Evolutionary conservation across 2,329 filamentous ascomycete species (phyloP).

Genomic region (Talaromyces sp.): DNA sequence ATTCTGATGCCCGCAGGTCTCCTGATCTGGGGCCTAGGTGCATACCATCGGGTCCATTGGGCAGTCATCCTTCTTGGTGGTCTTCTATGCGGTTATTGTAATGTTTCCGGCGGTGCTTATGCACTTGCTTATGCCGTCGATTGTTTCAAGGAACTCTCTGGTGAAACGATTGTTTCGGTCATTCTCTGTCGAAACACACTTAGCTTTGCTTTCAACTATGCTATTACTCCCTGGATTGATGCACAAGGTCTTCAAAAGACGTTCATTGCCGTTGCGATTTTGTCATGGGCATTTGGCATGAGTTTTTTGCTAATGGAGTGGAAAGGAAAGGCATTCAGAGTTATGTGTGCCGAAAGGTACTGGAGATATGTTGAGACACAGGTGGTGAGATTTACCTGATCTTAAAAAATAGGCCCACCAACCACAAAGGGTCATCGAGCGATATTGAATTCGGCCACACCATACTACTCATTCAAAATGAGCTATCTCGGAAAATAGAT

Average conservation of each 20-base stretch:
- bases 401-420: not conserved
- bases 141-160: constrained; percentile 47
- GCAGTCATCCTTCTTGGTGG: constrained; percentile 50
- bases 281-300: constrained; percentile 37
- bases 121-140: constrained; percentile 49
- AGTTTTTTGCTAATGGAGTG: constrained; percentile 48
- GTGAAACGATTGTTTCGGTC: constrained; percentile 50
- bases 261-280: constrained; percentile 43
- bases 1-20: constrained; percentile 16
- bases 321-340: constrained; percentile 41
- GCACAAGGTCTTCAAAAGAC: constrained; percentile 44
- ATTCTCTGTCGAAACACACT: constrained; percentile 47
- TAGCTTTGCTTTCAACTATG: constrained; percentile 43
- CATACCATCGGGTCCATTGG: constrained; percentile 49
- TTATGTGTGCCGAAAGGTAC: constrained; percentile 11
- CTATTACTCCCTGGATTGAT: constrained; percentile 47
- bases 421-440: not conserved
- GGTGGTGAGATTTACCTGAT: constrained; percentile 11
- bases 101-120: constrained; percentile 44
- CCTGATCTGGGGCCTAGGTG: constrained; percentile 43
- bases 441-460: not conserved
- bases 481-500: not conserved
- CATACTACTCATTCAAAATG: not conserved
- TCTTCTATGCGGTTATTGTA: constrained; percentile 45
- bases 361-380: constrained; percentile 19